These are phyloP conservation scores for Coemansia sp. DNA, from an alignment of 192 early-diverging fungal species.

Conservation along the genomic window DNA sequence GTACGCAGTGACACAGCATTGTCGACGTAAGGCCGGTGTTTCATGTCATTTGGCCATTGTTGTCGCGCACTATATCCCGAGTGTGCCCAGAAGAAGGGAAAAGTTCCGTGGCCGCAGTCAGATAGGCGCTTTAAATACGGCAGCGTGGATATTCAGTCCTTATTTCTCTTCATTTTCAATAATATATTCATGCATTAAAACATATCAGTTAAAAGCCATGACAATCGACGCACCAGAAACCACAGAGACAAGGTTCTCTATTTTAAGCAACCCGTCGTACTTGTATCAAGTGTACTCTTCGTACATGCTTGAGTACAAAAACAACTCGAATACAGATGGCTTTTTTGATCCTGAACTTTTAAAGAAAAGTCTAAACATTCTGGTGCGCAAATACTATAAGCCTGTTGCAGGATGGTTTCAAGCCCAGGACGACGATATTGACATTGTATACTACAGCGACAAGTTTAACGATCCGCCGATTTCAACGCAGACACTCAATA, in stretches of 20 bases:
- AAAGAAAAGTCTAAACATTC: constrained; percentile 12
- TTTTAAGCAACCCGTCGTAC: constrained; percentile 39
- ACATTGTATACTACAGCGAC: constrained; percentile 25
- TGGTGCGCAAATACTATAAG: constrained; percentile 39
- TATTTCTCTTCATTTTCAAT: neutral
- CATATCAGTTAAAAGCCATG: neutral
- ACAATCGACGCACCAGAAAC: neutral
- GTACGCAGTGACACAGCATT: too few species aligned
- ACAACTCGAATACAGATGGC: neutral
- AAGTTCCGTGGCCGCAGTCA: too few species aligned
- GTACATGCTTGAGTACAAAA: constrained; percentile 42
- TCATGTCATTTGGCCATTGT: too few species aligned
- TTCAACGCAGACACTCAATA: constrained; percentile 26
- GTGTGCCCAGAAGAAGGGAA: too few species aligned
- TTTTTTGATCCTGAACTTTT: constrained; percentile 27
- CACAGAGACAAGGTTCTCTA: constrained; percentile 28
- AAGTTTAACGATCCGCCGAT: constrained; percentile 46
- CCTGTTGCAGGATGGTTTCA: constrained; percentile 48
- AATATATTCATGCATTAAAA: neutral
- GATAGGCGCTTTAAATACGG: too few species aligned
- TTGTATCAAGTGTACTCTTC: constrained; percentile 53
- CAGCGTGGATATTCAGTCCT: neutral
- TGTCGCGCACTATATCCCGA: too few species aligned
- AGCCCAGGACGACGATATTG: constrained; percentile 16
- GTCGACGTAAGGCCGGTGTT: too few species aligned